Evolutionary conservation across 345 rosid genomes (phyloP).

Genomic region (Kernera saxatilis): DNA sequence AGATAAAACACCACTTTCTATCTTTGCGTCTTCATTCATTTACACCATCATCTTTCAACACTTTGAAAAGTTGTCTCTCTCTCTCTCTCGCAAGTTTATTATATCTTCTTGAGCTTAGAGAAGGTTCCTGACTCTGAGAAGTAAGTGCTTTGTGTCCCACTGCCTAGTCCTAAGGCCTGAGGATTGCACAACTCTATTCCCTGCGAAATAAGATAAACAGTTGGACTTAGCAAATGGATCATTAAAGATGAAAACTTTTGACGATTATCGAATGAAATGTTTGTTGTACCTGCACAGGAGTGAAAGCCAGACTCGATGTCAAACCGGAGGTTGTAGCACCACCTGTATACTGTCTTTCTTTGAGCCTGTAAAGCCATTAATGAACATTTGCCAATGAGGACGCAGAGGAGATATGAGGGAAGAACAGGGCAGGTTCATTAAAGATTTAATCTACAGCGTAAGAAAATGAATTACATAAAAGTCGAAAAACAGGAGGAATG

Average conservation of each 20-base stretch:
- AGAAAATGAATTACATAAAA: not conserved
- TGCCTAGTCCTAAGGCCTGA: slow-evolving; percentile 71
- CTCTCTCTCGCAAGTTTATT: slow-evolving; percentile 20
- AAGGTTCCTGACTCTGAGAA: slow-evolving; percentile 91
- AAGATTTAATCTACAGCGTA: not conserved
- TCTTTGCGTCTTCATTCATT: not conserved
- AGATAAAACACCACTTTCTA: not conserved
- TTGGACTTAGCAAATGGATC: not conserved
- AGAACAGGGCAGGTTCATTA: not conserved
- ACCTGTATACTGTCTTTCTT: slow-evolving; percentile 72
- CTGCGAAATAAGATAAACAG: slow-evolving; percentile 29
- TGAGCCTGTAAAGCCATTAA: slow-evolving; percentile 52
- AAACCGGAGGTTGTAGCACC: slow-evolving; percentile 89
- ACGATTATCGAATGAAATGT: not conserved
- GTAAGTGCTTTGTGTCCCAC: slow-evolving; percentile 93
- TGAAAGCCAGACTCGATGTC: slow-evolving; percentile 90
- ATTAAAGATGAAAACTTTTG: not conserved
- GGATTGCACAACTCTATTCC: slow-evolving; percentile 92
- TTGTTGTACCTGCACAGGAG: slow-evolving; percentile 79
- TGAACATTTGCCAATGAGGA: not conserved
- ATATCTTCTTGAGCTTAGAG: slow-evolving; percentile 80
- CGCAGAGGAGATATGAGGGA: slow-evolving; percentile 5
- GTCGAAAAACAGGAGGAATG: not conserved
- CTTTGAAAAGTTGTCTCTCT: not conserved
- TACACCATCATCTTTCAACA: not conserved